Evolutionary conservation across 192 early-diverging fungal genomes (phyloP).

Genomic region (Lobosporangium transversale): DNA sequence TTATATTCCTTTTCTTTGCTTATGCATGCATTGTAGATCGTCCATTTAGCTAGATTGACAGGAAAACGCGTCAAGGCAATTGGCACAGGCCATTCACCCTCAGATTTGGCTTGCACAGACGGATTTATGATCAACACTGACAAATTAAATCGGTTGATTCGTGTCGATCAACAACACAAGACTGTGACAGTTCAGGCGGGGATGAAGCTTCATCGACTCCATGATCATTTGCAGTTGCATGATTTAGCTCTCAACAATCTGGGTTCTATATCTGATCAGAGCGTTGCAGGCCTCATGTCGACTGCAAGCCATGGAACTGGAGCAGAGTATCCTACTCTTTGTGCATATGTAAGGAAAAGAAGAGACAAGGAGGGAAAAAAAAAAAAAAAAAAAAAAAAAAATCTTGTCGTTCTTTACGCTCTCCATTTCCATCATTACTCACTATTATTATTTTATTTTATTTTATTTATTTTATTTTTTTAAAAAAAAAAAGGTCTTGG

Average conservation of each 20-base stretch:
- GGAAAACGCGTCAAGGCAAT: slow-evolving; percentile 68
- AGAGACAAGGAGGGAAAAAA: background rate
- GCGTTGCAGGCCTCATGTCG: slow-evolving; percentile 74
- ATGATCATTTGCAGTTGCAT: slow-evolving; percentile 62
- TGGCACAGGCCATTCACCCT: slow-evolving; percentile 80
- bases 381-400: too few relatives aligned
- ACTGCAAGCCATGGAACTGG: slow-evolving; percentile 82
- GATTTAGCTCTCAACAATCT: slow-evolving; percentile 73
- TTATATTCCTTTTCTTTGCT: too few relatives aligned
- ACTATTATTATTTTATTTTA: too few relatives aligned
- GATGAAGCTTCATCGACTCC: slow-evolving; percentile 69
- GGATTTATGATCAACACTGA: slow-evolving; percentile 77
- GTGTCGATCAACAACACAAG: slow-evolving; percentile 55
- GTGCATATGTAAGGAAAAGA: slow-evolving; percentile 58
- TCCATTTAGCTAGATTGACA: slow-evolving; percentile 51
- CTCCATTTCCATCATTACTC: too few relatives aligned
- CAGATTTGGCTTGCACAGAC: slow-evolving; percentile 73
- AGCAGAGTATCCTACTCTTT: slow-evolving; percentile 66
- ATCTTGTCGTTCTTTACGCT: too few relatives aligned
- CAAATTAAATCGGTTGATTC: slow-evolving; percentile 64
- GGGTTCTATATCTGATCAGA: slow-evolving; percentile 81
- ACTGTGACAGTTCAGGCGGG: slow-evolving; percentile 73
- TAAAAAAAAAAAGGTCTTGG: slow-evolving; percentile 58
- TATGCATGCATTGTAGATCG: too few relatives aligned
- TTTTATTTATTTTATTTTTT: slow-evolving; percentile 64